Evolutionary conservation across 805 yeast genomes (phyloP), one percentile per base, ranked within the genome.

Genomic region (Candida endomychidarum): DNA sequence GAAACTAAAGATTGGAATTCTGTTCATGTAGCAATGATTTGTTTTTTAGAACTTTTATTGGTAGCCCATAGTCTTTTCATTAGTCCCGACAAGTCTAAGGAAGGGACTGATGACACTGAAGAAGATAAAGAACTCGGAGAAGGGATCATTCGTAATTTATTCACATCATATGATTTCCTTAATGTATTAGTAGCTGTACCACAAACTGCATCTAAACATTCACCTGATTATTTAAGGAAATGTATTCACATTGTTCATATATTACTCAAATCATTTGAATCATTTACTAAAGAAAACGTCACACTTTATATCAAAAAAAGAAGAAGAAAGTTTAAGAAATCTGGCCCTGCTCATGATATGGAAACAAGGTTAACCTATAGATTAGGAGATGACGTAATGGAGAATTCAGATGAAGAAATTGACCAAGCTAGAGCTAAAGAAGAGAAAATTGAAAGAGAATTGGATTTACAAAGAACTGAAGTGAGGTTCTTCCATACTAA

Each of bases 11-110:
- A 76, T 41, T 80, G 80, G 70, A 76, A 78, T 37, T 69, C 86
- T 2, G 74, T 81, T 3, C 88, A 84, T 47, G 86, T 89, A 1
- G 75, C 81, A 2, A 75, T 86, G 75, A 67, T 77, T 28, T 75
- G 86, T 40, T 78, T 86, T 56, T 73, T 74, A 18, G 86, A 85
- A 46, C 58, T 89, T 24, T 60, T 91, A 4, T 52, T 72, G 15
- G 66, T 74, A 8, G 62, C 73, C 7, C 58, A 72, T 50, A 49
- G 73, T 29, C 70, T 81, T 59, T 66, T 72, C 11, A 38, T 40
- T 6, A 14, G 37, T 29, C 17, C n/a, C n/a, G n/a, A n/a, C n/a
- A n/a, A n/a, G n/a, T n/a, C n/a, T n/a, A 40, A 48, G 9, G 41
- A 43, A 25, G 37, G 38, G 17, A 82, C 77, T 21, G 70, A 71